Percentiles rank a stretch among this genome's conserved stretches.
Evolutionary conservation across 192 early-diverging fungal genomes (phyloP).

Genomic region (Tieghemiomyces parasiticus): DNA sequence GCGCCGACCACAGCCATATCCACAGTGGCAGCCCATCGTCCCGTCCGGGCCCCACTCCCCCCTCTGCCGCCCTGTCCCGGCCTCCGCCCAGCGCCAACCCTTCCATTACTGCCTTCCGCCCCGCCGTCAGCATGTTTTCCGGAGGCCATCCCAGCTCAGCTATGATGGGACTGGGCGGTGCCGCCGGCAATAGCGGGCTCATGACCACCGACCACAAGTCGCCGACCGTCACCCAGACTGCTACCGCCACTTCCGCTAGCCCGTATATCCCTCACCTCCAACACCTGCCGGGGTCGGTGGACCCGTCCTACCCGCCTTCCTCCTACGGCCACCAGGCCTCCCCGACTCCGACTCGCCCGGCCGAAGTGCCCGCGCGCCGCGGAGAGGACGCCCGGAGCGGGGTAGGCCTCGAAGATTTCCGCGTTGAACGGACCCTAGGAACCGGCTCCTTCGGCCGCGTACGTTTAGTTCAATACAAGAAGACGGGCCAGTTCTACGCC

Average conservation of each 20-base stretch:
- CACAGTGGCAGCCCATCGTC: no score
- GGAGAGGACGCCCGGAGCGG: no score
- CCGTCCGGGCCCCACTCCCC: not conserved
- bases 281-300: no score
- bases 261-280: no score
- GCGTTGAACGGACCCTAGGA: constrained; percentile 77
- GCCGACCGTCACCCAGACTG: no score
- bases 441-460: constrained; percentile 96
- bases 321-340: no score
- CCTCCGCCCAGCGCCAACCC: constrained; percentile 4
- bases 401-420: constrained; percentile 61
- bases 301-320: no score
- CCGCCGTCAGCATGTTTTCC: not conserved
- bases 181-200: no score
- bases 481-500: constrained; percentile 76
- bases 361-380: no score
- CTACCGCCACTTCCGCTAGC: no score
- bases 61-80: not conserved
- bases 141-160: constrained; percentile 10
- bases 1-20: not conserved
- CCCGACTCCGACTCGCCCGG: no score
- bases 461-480: constrained; percentile 69
- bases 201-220: no score
- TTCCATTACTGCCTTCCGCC: not conserved
- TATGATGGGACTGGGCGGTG: constrained; percentile 22